Base-by-base conservation (phyloP, 2,329 filamentous ascomycete species). In the Fusarium udum region DNA sequence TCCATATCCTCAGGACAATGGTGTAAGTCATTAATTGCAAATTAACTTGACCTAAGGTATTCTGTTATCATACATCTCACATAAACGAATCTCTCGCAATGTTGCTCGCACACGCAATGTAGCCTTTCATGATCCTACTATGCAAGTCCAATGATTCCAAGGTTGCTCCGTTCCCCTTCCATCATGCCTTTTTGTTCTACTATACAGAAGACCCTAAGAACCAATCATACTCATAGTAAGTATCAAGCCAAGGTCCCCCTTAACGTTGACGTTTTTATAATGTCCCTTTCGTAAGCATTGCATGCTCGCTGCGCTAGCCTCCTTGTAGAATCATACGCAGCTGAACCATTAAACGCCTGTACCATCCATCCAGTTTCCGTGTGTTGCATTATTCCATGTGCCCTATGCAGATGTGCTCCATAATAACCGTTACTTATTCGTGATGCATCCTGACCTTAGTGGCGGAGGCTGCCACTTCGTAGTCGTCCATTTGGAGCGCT, bases 401-500 rank as follows among this genome's bases (percentile, higher is more conserved):
- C 61, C 24, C 26, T 65, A 76, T 73, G 72, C 70, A 67, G 55
- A 62, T 75, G 60, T 72, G 70, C 65, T 67, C 62, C 64, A 46
- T 53, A 63, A 69, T 67, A 63, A 59, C 73, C 73, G 63, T 65
- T 61, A 34, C 34, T 48, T 46, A 34, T 52, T 71, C 71, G 61
- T 74, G 55, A 73, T 74, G 62, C 59, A 55, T 67, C 58, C 51
- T 61, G 28, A 28, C 51, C 57, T 75, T 45, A 73, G 32, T 71
- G 66, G 51, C 67, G 73, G 18, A 82, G 77, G 60, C 80, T 82
- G 37, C 80, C 80, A 66, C 80, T 82, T 60, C 80, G 75, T 53
- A 68, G 68, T 55, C 79, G 74, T 24, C 75, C 75, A 39, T 69
- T 69, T 4, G 67, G 57, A 26, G 61, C 66, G 42, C 43, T 75